phyloP scores from a whole-genome alignment of 306 rosid species.

The Inga leiocalycina region DNA sequence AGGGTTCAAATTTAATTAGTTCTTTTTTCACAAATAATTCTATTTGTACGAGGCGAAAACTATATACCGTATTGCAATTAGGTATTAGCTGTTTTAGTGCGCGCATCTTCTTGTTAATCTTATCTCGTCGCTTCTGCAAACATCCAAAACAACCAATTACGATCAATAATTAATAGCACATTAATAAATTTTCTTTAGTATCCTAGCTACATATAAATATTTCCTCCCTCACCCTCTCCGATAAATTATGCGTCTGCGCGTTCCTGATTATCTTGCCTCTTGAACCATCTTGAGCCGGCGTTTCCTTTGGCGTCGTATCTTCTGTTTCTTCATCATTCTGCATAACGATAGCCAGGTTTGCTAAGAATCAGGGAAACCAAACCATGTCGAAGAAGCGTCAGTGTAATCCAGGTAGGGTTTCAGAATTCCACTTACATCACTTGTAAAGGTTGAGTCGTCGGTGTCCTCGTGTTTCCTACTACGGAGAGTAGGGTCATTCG shows the following conservation, averaged over 20 bases:
- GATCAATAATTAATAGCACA: background rate
- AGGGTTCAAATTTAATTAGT: background rate
- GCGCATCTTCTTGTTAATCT: constrained; percentile 54
- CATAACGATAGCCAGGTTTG: constrained; percentile 21
- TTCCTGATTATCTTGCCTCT: constrained; percentile 42
- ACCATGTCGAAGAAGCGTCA: background rate
- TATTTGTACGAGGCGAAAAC: background rate
- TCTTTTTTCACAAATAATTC: background rate
- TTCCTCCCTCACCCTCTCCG: constrained; percentile 50
- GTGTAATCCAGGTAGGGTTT: constrained; percentile 16
- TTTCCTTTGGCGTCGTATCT: constrained; percentile 16
- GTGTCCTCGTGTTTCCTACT: constrained; percentile 38
- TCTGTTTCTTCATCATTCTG: constrained; percentile 50
- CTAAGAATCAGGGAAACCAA: constrained; percentile 23
- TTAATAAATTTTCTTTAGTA: background rate
- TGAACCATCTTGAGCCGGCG: constrained; percentile 19
- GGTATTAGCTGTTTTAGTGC: constrained; percentile 58
- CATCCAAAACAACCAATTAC: background rate
- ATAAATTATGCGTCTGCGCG: constrained; percentile 35
- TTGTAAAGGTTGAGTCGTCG: constrained; percentile 39
- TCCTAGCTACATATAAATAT: background rate
- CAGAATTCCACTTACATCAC: constrained; percentile 47
- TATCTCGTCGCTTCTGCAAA: constrained; percentile 57
- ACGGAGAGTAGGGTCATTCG: constrained; percentile 38
- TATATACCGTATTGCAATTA: constrained; percentile 52